Evolutionary conservation across 352 stramenopile genomes (phyloP), one percentile per base, ranked within the genome.

Genomic region (Phytopythium cucurbitacearum): DNA sequence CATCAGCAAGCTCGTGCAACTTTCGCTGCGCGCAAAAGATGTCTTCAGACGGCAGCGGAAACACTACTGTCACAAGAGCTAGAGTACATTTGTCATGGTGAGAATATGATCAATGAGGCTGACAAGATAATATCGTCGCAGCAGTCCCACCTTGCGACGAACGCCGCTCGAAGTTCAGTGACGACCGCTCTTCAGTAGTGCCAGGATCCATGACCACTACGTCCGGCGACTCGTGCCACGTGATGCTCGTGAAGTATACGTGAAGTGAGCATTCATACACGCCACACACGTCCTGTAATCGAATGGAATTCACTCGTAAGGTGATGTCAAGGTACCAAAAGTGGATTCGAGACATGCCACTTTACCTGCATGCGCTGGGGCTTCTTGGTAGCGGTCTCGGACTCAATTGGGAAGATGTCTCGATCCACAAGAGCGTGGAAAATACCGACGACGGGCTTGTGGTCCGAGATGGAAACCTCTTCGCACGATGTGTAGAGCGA

Each of bases 1-100:
- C 72, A 34, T 88, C 78, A 1, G 83, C 83, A 34, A 93, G 73
- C 54, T 91, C 76, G n/a, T 88, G 68, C 9, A 94, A 67, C 42
- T 81, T 85, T n/a, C 81, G 79, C 56, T 94, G 84, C 40, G 86
- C 80, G 3, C 81, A 87, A 50, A 94, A 94, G 38, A 87, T 82
- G 51, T 94, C 84, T 60, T 94, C 84, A 0, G 77, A 89, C 38
- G 84, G 84, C 12, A 94, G 57, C 2, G 84, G 84, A 51, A 92
- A 94, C 55, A 91, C 72, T 32, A 89, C 65, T 6, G 75, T 89
- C 38, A 91, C 69, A 45, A 76, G 64, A 9, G 74, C 64, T 65
- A 35, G 11, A 48, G 34, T 59, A 42, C 40, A 62, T 28, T 28
- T 28, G 21, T 28, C 21, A 28, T 28, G 21, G 11, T 32, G 10